Evolutionary conservation across 768 basidiomycete genomes (phyloP), one percentile per base, ranked within the genome.

Genomic region (Termitomyces sp.): DNA sequence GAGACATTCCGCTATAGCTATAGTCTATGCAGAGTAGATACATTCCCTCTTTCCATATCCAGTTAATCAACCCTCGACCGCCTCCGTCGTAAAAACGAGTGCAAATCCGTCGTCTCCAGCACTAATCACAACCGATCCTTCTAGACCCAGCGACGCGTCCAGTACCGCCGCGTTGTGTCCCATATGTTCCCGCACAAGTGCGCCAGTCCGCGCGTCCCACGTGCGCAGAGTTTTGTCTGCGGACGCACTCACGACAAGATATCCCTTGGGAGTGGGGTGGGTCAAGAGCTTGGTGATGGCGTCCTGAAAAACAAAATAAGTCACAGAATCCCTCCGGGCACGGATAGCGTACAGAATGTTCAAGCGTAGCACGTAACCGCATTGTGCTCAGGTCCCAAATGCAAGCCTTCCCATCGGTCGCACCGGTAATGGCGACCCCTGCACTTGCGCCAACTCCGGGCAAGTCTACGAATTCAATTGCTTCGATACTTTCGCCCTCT

Each of bases 331-430:
- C 28, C 7, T 32, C 12, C 3, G 12, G 6, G 9, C 51, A 33
- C 52, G 32, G n/a, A 38, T 47, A 56, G 14, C 83, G 54, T 61
- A 95, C 95, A 71, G 86, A 77, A 67, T 98, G 95, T 62, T 88
- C 78, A 6, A 97, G 75, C 14, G 91, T 94, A 18, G 88, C 81
- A 57, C 97, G 82, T 54, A 95, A 70, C 61, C 90, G 81, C 81
- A 92, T 92, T 28, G 93, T 95, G 52, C 81, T 81, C 46, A 95
- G 79, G 74, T 99, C 97, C 95, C 96, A 99, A 36, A 98, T 86
- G 66, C 91, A 93, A 18, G 87, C 89, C 69, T 93, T 95, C 0
- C 95, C 94, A 68, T 99, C 97, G 4, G 96, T 98, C 5, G 85
- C 94, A 12, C 91, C 95, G 2, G 91, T 93, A 0, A 93, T 85